Evolutionary conservation across 768 basidiomycete genomes (phyloP).

Genomic region (Boletus speciosus): DNA sequence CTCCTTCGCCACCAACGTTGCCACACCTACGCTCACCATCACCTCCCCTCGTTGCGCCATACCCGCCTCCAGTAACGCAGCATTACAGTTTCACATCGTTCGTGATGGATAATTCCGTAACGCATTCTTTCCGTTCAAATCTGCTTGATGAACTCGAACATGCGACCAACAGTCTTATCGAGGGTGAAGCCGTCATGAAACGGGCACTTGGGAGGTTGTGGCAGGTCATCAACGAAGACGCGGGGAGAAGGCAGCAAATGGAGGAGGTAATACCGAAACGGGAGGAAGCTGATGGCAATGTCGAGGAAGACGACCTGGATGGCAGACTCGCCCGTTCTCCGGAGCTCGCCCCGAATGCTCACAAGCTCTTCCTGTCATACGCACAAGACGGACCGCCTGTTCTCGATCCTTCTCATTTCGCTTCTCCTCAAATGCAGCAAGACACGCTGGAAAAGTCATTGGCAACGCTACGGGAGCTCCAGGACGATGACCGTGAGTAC

Average conservation of each 20-base stretch:
- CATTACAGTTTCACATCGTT: constrained; percentile 80
- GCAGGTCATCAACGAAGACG: constrained; percentile 76
- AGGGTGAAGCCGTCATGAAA: constrained; percentile 72
- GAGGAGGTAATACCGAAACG: constrained; percentile 60
- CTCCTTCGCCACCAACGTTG: constrained; percentile 67
- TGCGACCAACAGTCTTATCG: constrained; percentile 79
- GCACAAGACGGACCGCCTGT: constrained; percentile 43
- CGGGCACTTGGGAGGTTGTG: constrained; percentile 76
- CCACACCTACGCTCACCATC: constrained; percentile 77
- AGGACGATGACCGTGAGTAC: constrained; percentile 86
- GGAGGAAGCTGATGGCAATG: constrained; percentile 62
- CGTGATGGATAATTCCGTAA: constrained; percentile 81
- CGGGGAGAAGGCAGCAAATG: constrained; percentile 36
- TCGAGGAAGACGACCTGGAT: constrained; percentile 36
- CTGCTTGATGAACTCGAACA: constrained; percentile 77
- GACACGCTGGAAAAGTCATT: constrained; percentile 73
- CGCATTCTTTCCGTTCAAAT: constrained; percentile 77
- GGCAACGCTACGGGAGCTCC: constrained; percentile 69
- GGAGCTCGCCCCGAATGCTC: constrained; percentile 59
- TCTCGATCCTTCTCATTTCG: constrained; percentile 61
- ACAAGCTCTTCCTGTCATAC: constrained; percentile 65
- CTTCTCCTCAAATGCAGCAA: constrained; percentile 61
- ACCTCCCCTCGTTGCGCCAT: constrained; percentile 75
- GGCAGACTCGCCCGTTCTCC: constrained; percentile 56
- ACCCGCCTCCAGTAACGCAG: constrained; percentile 60